Evolutionary conservation across 345 rosid species (phyloP).

Genomic region (Leavenworthia alabamica): DNA sequence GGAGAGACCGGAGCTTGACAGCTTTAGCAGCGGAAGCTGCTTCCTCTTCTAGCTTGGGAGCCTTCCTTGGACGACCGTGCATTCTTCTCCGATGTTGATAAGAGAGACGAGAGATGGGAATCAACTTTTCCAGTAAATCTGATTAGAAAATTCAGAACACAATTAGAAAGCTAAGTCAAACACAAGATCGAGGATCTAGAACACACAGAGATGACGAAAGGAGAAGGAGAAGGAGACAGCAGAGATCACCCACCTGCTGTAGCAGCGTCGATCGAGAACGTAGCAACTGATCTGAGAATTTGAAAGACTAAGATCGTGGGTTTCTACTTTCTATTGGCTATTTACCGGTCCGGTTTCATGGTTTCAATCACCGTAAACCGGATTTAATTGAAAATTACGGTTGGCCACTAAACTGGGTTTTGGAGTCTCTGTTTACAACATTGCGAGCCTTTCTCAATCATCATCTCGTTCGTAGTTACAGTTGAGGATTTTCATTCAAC

Average conservation of each 20-base stretch:
- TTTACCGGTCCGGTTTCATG: not conserved
- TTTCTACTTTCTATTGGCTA: not conserved
- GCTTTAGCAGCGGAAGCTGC: slow-evolving; percentile 70
- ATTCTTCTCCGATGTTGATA: slow-evolving; percentile 30
- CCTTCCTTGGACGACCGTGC: slow-evolving; percentile 88
- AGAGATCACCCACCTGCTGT: slow-evolving; percentile 14
- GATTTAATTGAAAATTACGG: not conserved
- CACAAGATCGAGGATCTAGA: not conserved
- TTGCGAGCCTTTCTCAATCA: not conserved
- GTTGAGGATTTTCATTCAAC: not conserved
- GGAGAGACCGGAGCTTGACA: slow-evolving; percentile 58
- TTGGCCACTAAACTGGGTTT: not conserved
- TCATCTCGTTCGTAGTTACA: not conserved
- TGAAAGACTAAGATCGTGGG: not conserved
- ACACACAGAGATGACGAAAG: not conserved
- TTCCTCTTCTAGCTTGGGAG: slow-evolving; percentile 53
- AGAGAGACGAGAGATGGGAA: not conserved
- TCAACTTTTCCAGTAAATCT: not conserved
- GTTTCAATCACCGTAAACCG: not conserved
- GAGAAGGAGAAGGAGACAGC: not conserved
- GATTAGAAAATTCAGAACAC: not conserved
- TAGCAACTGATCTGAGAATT: not conserved
- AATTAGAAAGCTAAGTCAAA: not conserved
- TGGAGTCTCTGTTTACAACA: not conserved
- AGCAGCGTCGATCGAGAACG: slow-evolving; percentile 12